Percentiles rank a stretch among this genome's conserved stretches.
phyloP scores from a whole-genome alignment of 2,329 filamentous ascomycete genomes.

The Ceratocystis colombiana region DNA sequence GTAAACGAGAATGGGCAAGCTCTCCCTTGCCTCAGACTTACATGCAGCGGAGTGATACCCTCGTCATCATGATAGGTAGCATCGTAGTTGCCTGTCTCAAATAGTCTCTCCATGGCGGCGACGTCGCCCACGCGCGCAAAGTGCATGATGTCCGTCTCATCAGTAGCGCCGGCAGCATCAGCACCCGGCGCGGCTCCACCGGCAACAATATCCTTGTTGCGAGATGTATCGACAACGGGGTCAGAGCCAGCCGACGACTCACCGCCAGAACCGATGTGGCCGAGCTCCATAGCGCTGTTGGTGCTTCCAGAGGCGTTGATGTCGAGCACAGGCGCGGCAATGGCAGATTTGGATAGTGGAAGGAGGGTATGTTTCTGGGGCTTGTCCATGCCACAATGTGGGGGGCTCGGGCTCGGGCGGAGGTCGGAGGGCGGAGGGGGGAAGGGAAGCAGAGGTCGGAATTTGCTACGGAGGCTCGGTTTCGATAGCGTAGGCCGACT shows the following conservation, averaged over 20 bases:
- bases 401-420: not conserved
- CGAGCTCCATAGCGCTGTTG: slow-evolving; percentile 43
- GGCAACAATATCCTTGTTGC: slow-evolving; percentile 25
- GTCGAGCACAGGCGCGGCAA: slow-evolving; percentile 47
- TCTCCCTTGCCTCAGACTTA: slow-evolving; percentile 38
- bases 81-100: slow-evolving; percentile 70
- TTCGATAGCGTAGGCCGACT: not conserved
- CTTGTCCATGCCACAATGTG: not conserved
- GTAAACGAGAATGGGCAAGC: no score
- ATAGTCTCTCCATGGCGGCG: slow-evolving; percentile 75
- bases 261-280: slow-evolving; percentile 35
- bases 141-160: slow-evolving; percentile 86
- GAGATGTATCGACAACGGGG: slow-evolving; percentile 19
- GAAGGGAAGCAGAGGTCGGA: not conserved
- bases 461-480: no score
- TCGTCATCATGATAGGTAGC: slow-evolving; percentile 80
- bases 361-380: slow-evolving; percentile 38
- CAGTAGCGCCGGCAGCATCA: slow-evolving; percentile 25
- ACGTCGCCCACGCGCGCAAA: slow-evolving; percentile 82
- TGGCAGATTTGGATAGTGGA: slow-evolving; percentile 45
- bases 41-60: slow-evolving; percentile 90
- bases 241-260: slow-evolving; percentile 30
- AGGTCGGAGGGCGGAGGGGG: not conserved
- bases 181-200: no score
- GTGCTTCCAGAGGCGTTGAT: slow-evolving; percentile 29